Evolutionary conservation across 768 basidiomycete genomes (phyloP).

Genomic region (Suillus weaverae): DNA sequence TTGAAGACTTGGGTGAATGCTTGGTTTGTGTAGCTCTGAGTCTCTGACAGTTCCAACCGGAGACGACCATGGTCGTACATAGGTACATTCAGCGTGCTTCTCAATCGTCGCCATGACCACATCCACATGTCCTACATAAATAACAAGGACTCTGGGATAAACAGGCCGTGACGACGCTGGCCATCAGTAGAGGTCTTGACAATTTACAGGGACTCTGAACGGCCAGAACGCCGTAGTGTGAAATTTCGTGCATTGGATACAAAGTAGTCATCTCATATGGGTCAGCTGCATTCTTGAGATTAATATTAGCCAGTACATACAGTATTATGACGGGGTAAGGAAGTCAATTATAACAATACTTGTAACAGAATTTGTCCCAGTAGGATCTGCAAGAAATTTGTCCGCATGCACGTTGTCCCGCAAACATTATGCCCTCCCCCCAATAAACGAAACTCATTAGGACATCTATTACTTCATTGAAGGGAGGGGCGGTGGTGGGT

Average conservation of each 20-base stretch:
- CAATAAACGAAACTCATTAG: background rate
- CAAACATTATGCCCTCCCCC: background rate
- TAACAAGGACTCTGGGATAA: no score
- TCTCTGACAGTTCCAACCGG: background rate
- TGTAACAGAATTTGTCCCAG: background rate
- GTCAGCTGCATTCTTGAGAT: no score
- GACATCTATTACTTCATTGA: no score
- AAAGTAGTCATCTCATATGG: no score
- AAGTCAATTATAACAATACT: background rate
- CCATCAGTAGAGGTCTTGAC: background rate
- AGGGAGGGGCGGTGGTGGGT: slow-evolving; percentile 9
- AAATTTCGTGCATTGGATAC: no score
- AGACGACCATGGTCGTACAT: background rate
- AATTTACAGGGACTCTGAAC: no score
- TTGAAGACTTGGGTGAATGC: background rate
- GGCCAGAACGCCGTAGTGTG: no score
- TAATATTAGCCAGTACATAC: no score
- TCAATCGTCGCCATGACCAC: background rate
- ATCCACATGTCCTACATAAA: background rate
- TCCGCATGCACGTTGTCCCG: background rate
- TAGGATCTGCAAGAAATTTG: background rate
- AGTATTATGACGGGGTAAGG: background rate
- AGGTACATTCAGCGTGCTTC: background rate
- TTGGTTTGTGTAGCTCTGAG: background rate
- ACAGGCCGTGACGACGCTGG: slow-evolving; percentile 54